Evolutionary conservation across 768 basidiomycete species (phyloP).

Genomic region (Trametes cinnabarina): DNA sequence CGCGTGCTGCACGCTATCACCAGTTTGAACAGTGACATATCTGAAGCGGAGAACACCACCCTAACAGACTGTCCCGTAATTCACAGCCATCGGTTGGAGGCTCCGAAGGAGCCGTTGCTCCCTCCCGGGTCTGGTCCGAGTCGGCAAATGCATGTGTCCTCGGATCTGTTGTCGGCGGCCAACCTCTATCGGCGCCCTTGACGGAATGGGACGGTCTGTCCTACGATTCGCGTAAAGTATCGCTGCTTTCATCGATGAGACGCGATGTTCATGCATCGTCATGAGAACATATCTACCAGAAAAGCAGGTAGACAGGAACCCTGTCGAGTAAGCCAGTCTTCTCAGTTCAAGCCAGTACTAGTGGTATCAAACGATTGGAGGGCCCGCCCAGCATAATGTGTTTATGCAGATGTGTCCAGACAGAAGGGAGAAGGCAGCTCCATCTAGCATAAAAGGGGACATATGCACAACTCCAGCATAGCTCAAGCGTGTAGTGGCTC

Average conservation of each 20-base stretch:
- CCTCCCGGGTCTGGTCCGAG: neutral
- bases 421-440: neutral
- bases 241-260: neutral
- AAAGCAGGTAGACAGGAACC: neutral
- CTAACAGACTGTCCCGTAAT: neutral
- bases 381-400: neutral
- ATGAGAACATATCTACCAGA: conserved; percentile 11
- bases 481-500: too few species aligned
- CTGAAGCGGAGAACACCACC: conserved; percentile 4
- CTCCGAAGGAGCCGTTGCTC: neutral
- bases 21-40: neutral
- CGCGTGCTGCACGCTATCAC: neutral
- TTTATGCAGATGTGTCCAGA: conserved; percentile 1
- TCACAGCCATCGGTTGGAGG: neutral
- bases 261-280: neutral
- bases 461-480: too few species aligned
- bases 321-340: neutral
- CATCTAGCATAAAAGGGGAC: neutral
- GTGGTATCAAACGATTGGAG: neutral
- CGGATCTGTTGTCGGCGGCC: neutral
- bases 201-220: neutral
- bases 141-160: neutral
- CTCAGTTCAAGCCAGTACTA: too few species aligned
- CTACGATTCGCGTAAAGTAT: neutral
- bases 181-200: neutral